phyloP scores from a whole-genome alignment of 2,329 filamentous ascomycete genomes.

The Nemania abortiva region DNA sequence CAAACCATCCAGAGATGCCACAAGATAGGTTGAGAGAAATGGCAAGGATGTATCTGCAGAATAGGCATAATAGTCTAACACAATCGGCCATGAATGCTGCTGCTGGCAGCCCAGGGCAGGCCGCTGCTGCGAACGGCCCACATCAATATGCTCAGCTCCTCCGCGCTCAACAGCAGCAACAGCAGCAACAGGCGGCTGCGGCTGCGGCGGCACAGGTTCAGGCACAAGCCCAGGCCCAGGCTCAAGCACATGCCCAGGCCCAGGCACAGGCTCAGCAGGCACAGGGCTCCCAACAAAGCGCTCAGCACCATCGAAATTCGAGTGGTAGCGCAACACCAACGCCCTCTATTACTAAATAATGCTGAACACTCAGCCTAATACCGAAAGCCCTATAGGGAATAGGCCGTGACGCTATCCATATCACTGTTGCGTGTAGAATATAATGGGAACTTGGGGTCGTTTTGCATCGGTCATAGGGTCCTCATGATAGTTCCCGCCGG shows the following conservation, averaged over 20 bases:
- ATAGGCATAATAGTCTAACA: constrained; percentile 54
- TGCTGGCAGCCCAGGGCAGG: constrained; percentile 62
- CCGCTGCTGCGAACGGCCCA: constrained; percentile 64
- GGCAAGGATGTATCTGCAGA: constrained; percentile 65
- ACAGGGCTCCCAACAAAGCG: constrained; percentile 44
- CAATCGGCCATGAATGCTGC: constrained; percentile 68
- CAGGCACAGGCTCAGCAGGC: constrained; percentile 41
- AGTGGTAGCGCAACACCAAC: constrained; percentile 50
- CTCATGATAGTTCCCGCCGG: constrained; percentile 18
- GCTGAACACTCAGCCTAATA: background rate
- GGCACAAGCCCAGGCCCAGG: constrained; percentile 38
- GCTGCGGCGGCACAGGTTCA: constrained; percentile 47
- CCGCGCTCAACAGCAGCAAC: constrained; percentile 66
- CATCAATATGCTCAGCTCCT: constrained; percentile 71
- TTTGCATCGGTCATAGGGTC: constrained; percentile 11
- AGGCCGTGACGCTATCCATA: constrained; percentile 5
- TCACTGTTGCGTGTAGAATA: constrained; percentile 22
- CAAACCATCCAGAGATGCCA: constrained; percentile 64
- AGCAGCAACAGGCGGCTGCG: constrained; percentile 56
- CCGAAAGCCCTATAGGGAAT: background rate
- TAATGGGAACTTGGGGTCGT: constrained; percentile 22
- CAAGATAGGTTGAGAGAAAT: constrained; percentile 64
- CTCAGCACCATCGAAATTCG: constrained; percentile 50
- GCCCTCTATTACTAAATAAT: constrained; percentile 44
- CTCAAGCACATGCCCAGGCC: constrained; percentile 44